Evolutionary conservation across 2,329 filamentous ascomycete genomes (phyloP), one percentile per base, ranked within the genome.

Genomic region (Monosporascus sp.): DNA sequence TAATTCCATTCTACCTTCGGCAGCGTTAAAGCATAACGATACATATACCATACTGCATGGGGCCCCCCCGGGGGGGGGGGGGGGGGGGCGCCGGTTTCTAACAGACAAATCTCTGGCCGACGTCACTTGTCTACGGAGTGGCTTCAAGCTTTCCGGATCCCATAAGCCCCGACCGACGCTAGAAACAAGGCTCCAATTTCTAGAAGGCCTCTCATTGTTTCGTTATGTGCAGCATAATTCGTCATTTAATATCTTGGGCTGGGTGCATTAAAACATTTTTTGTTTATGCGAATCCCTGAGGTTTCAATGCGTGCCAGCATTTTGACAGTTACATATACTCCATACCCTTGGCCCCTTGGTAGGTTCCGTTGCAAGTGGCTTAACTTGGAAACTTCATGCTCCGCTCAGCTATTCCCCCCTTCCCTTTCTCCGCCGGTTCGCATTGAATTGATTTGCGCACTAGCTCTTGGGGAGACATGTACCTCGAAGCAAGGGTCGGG

Each of bases 181-280:
- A 46, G 43, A 46, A 31, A 17, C 43, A 8, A 24, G 8, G 16
- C 24, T 31, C 43, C 22, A 46, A 60, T 53, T 61, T 61, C 59
- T 60, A 61, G 59, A 46, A 46, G 4, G 17, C 0, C 26, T 20
- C 40, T 22, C 40, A 26, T 45, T 45, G 11, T 20, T 16, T n/a
- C 58, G 55, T 59, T 58, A 56, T 61, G 54, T 56, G 61, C 61
- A 70, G 75, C 75, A 77, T 78, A 76, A 76, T 64, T 67, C 64
- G 64, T 61, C 64, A 69, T 76, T 75, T 76, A 73, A 77, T 77
- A 77, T 65, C 74, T 68, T 14, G 9, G 11, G 31, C 2, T 70
- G 71, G 73, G 71, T 69, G 62, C 67, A 62, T 64, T 72, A 69
- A 73, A 74, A 74, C 70, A 63, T 65, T 67, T 71, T 71, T 71